Evolutionary conservation across 768 basidiomycete species (phyloP).

Genomic region (Collybia nuda): DNA sequence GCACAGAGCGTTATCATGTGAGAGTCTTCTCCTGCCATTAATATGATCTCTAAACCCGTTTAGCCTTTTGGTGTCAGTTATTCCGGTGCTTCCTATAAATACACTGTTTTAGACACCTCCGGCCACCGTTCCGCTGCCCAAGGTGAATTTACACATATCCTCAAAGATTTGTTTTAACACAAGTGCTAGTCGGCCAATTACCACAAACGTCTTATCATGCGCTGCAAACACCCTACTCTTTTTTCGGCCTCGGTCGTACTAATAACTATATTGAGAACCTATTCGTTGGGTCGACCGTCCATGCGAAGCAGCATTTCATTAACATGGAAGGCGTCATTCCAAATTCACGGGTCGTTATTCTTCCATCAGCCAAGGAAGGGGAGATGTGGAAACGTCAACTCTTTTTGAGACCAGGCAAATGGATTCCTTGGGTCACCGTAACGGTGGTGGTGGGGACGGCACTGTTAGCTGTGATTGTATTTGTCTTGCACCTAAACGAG

Average conservation of each 20-base stretch:
- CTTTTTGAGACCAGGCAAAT: conserved; percentile 91
- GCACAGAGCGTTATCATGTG: conserved; percentile 72
- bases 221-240: conserved; percentile 88
- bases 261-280: conserved; percentile 99
- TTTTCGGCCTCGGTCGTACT: conserved; percentile 94
- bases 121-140: conserved; percentile 89
- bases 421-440: conserved; percentile 97
- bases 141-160: conserved; percentile 41
- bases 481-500: conserved; percentile 87
- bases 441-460: conserved; percentile 75
- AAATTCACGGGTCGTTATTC: conserved; percentile 95
- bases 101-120: conserved; percentile 90
- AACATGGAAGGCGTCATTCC: conserved; percentile 97
- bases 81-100: conserved; percentile 94
- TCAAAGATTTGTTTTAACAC: conserved; percentile 5
- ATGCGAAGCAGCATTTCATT: conserved; percentile 71
- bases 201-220: conserved; percentile 93
- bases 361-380: conserved; percentile 61
- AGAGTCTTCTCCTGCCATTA: conserved; percentile 21
- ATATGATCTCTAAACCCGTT: conserved; percentile 2
- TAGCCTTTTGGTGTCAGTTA: conserved; percentile 95
- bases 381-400: conserved; percentile 84
- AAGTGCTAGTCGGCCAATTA: conserved; percentile 75
- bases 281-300: conserved; percentile 90
- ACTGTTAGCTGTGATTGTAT: conserved; percentile 77